A percentile compares a stretch with the other conserved stretches of the same genome.
Conservation (phyloP, 805 yeast species). For the Cyberlindnera veronae region DNA sequence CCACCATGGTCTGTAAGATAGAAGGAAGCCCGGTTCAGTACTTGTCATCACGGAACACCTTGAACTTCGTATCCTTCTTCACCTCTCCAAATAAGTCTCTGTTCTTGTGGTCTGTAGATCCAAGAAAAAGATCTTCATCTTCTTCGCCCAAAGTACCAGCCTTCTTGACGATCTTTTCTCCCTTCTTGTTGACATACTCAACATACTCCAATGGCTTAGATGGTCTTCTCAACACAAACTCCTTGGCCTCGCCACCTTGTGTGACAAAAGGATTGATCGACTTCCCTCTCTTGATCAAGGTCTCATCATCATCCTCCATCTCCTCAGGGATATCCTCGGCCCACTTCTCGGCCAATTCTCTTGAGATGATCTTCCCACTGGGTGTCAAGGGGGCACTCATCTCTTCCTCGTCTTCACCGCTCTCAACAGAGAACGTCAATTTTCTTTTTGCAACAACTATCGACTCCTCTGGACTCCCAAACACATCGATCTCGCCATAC, state of each 20-base stretch:
- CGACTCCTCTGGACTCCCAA: conserved; percentile 9
- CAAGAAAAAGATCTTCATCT: conserved; percentile 8
- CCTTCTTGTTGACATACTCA: conserved; percentile 34
- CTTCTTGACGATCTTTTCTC: conserved; percentile 27
- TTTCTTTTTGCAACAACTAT: conserved; percentile 10
- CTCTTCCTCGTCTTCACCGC: conserved; percentile 14
- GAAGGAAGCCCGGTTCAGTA: not conserved
- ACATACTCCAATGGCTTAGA: conserved; percentile 20
- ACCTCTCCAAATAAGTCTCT: conserved; percentile 26
- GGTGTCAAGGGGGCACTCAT: conserved; percentile 28
- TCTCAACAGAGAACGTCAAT: conserved; percentile 15
- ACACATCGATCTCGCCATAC: not conserved
- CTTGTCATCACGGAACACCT: conserved; percentile 8
- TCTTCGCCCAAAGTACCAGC: conserved; percentile 11
- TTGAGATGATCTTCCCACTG: conserved; percentile 31
- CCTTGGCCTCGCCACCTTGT: conserved; percentile 5
- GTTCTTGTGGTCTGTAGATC: too few relatives aligned
- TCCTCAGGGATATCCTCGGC: conserved; percentile 23
- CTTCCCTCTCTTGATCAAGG: conserved; percentile 13
- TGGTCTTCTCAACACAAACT: conserved; percentile 13
- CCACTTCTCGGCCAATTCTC: conserved; percentile 33
- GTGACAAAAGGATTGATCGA: conserved; percentile 25
- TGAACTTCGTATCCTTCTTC: conserved; percentile 2
- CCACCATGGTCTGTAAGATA: not conserved
- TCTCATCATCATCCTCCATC: conserved; percentile 22